These are phyloP conservation scores for Sphagnum fallax DNA, from an alignment of 228 moss, liverwort and hornwort species.

Conservation along the genomic window DNA sequence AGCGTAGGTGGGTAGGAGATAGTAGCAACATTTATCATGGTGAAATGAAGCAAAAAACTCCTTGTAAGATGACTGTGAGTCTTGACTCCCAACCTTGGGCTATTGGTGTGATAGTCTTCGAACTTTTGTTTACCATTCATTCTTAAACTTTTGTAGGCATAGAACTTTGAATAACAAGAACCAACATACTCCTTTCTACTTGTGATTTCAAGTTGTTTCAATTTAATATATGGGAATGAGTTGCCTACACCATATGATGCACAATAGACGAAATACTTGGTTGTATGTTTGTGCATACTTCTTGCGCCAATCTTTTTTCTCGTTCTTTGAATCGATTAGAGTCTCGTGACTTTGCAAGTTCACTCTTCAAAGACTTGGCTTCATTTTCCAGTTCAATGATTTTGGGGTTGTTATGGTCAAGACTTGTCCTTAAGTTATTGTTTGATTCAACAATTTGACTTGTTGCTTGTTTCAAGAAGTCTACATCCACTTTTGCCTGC, in stretches of 20 bases:
- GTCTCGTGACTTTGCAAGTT: slow-evolving; percentile 48
- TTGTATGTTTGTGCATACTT: slow-evolving; percentile 15
- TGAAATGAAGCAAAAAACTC: no score
- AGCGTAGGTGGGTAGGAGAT: no score
- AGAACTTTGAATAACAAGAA: no score
- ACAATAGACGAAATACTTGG: not conserved
- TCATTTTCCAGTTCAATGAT: slow-evolving; percentile 58
- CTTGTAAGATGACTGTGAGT: no score
- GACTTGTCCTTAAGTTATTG: slow-evolving; percentile 63
- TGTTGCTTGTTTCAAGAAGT: slow-evolving; percentile 57
- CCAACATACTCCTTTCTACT: not conserved
- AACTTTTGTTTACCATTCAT: not conserved
- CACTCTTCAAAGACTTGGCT: slow-evolving; percentile 43
- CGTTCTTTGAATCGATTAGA: slow-evolving; percentile 54
- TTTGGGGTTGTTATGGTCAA: slow-evolving; percentile 34
- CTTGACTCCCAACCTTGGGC: no score
- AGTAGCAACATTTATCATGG: no score
- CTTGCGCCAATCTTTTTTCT: slow-evolving; percentile 50
- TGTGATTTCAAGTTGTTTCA: not conserved
- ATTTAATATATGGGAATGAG: not conserved
- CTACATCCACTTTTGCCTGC: slow-evolving; percentile 60
- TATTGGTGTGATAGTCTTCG: no score
- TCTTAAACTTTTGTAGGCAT: not conserved
- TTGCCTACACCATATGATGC: not conserved
- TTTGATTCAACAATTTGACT: slow-evolving; percentile 63